phyloP scores from a whole-genome alignment of 495 filamentous ascomycete species.

The Aspergillus kassunensis region DNA sequence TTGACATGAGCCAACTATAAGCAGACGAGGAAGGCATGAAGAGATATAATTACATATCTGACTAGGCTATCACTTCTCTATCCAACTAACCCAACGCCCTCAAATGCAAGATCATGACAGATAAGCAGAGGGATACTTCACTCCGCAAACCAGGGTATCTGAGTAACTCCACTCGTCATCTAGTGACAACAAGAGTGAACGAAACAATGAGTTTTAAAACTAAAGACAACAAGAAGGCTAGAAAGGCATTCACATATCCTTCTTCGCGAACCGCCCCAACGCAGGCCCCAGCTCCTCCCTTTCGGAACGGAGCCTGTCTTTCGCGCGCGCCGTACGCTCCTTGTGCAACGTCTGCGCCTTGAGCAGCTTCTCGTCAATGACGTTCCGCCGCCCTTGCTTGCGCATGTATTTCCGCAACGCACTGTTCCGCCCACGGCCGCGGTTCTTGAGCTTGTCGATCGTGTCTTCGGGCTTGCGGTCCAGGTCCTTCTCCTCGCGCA shows the following conservation, averaged over 20 bases:
- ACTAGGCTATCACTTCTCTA: conserved; percentile 4
- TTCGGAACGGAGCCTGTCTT: conserved; percentile 59
- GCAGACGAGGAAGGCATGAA: not conserved
- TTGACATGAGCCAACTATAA: too few relatives aligned
- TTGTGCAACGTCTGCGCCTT: conserved; percentile 65
- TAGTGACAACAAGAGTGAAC: not conserved
- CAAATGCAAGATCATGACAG: conserved; percentile 14
- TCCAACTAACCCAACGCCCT: conserved; percentile 11
- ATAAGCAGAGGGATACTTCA: not conserved
- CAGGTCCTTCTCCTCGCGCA: conserved; percentile 67
- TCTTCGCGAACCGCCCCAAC: conserved; percentile 64
- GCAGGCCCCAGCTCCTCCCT: conserved; percentile 66
- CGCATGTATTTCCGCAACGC: conserved; percentile 78
- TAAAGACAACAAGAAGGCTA: not conserved
- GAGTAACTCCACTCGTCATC: conserved; percentile 11
- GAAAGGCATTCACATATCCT: conserved; percentile 27
- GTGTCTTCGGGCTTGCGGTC: conserved; percentile 68
- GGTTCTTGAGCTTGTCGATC: conserved; percentile 66
- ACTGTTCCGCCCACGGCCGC: conserved; percentile 87
- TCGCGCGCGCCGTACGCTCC: conserved; percentile 56
- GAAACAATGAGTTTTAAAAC: conserved; percentile 10
- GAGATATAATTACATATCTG: conserved; percentile 1
- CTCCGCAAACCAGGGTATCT: conserved; percentile 16
- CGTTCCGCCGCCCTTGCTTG: conserved; percentile 85
- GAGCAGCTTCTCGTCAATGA: conserved; percentile 82